Conservation (phyloP, 805 yeast genomes). For the Metschnikowia lochheadii region DNA sequence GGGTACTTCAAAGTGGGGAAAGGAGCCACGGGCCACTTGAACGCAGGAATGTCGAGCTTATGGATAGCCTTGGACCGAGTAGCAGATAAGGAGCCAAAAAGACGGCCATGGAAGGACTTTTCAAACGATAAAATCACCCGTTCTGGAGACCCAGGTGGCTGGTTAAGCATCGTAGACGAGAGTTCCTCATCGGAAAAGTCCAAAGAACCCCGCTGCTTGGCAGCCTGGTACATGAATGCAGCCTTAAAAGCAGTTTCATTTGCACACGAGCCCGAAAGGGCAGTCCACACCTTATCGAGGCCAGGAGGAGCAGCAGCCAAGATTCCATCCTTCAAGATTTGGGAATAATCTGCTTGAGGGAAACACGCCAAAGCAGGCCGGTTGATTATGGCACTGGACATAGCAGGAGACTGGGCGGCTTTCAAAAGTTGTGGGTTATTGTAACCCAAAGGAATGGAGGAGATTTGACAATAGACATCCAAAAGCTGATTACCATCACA, state of each 20-base stretch:
- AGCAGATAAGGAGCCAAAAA: constrained; percentile 53
- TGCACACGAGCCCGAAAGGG: constrained; percentile 65
- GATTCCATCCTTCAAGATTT: constrained; percentile 46
- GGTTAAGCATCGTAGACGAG: constrained; percentile 46
- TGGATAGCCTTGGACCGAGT: constrained; percentile 56
- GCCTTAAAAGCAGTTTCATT: constrained; percentile 71
- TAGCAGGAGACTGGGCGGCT: constrained; percentile 37
- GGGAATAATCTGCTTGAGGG: constrained; percentile 56
- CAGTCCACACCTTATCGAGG: constrained; percentile 57
- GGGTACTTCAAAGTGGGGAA: constrained; percentile 43
- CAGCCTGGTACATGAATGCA: constrained; percentile 61
- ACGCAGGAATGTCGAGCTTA: constrained; percentile 57
- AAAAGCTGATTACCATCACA: constrained; percentile 39
- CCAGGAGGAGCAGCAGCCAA: constrained; percentile 66
- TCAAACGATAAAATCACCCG: constrained; percentile 51
- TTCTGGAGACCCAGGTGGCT: constrained; percentile 51
- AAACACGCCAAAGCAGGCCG: constrained; percentile 50
- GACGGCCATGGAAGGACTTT: constrained; percentile 54
- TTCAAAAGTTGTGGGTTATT: constrained; percentile 38
- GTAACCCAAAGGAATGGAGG: constrained; percentile 43
- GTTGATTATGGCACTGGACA: constrained; percentile 39
- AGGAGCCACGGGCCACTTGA: constrained; percentile 54
- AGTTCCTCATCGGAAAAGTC: constrained; percentile 46
- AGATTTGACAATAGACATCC: constrained; percentile 42
- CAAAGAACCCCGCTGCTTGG: constrained; percentile 46